Evolutionary conservation across 192 early-diverging fungal species (phyloP).

Genomic region (Mortierella antarctica): DNA sequence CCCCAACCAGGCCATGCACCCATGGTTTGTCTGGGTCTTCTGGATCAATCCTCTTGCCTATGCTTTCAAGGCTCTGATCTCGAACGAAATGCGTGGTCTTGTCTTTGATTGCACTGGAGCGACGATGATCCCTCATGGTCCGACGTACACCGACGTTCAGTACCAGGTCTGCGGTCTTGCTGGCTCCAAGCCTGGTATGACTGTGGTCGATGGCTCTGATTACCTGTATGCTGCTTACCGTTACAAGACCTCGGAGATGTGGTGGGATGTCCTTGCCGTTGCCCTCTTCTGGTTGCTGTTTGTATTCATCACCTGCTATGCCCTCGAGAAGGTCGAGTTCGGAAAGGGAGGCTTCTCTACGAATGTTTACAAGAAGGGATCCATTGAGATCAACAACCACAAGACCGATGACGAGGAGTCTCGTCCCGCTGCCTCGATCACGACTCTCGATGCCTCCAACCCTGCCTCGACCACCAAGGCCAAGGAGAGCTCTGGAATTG

Average conservation of each 20-base stretch:
- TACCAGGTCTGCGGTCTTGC: constrained; percentile 70
- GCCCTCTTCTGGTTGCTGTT: constrained; percentile 59
- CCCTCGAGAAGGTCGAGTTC: constrained; percentile 75
- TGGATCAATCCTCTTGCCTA: constrained; percentile 76
- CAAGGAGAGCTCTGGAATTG: constrained; percentile 46
- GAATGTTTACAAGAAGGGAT: constrained; percentile 59
- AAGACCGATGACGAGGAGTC: constrained; percentile 48
- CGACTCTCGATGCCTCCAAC: constrained; percentile 41
- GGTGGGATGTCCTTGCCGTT: constrained; percentile 72
- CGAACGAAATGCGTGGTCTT: constrained; percentile 73
- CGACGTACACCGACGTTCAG: constrained; percentile 48
- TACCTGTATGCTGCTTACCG: constrained; percentile 68
- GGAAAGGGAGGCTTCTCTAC: constrained; percentile 64
- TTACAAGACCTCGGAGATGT: constrained; percentile 68
- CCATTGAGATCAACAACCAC: constrained; percentile 36
- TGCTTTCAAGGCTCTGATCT: constrained; percentile 67
- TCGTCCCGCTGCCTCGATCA: constrained; percentile 50
- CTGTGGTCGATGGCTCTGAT: constrained; percentile 68
- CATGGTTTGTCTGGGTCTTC: constrained; percentile 71
- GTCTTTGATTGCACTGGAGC: constrained; percentile 50
- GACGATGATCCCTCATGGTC: constrained; percentile 46
- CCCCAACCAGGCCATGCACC: constrained; percentile 67
- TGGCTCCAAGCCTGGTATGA: constrained; percentile 67
- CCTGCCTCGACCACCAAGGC: constrained; percentile 5
- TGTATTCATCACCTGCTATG: constrained; percentile 49